phyloP scores from a whole-genome alignment of 2,329 filamentous ascomycete genomes.

The Colletotrichum camelliae region DNA sequence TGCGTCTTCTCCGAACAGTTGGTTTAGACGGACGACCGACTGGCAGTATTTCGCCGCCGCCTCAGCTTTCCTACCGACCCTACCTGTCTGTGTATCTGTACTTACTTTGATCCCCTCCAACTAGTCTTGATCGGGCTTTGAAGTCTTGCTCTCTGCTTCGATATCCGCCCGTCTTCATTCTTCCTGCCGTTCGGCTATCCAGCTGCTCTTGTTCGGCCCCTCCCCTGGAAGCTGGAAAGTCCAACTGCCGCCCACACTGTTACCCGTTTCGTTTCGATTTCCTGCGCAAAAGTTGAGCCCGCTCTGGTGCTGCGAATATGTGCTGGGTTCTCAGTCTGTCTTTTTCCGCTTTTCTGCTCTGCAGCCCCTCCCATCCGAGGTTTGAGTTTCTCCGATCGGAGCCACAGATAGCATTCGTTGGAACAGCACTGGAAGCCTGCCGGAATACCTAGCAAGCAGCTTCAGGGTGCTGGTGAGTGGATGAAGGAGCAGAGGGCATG shows the following conservation, averaged over 20 bases:
- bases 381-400: slow-evolving; percentile 17
- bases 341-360: background rate
- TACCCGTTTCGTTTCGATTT: slow-evolving; percentile 17
- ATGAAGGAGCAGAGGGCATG: background rate
- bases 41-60: background rate
- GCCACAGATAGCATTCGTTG: background rate
- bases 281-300: background rate
- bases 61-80: background rate
- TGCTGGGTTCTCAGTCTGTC: background rate
- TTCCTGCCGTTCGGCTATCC: background rate
- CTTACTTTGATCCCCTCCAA: background rate
- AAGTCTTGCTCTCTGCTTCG: background rate
- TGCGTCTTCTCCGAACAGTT: background rate
- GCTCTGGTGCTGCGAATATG: background rate
- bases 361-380: background rate
- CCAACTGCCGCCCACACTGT: slow-evolving; percentile 13
- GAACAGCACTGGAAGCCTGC: background rate
- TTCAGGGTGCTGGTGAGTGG: background rate
- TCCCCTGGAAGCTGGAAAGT: background rate
- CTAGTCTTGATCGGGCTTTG: background rate
- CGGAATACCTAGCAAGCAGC: background rate
- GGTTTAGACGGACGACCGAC: background rate
- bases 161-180: background rate
- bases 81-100: background rate
- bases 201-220: background rate